phyloP scores from a whole-genome alignment of 306 rosid species.

The Castanopsis chinensis region DNA sequence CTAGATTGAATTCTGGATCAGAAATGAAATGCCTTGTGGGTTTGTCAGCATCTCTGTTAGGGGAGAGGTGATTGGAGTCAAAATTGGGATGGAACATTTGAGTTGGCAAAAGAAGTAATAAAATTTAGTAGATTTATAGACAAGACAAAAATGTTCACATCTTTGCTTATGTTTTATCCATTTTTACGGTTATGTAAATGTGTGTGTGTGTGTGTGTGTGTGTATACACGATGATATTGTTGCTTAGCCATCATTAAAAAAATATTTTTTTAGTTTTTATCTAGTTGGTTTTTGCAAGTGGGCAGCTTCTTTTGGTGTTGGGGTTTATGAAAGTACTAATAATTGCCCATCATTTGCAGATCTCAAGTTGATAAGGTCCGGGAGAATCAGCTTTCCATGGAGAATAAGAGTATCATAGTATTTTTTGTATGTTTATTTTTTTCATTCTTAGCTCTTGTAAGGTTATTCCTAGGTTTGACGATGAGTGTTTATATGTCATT shows the following conservation, averaged over 20 bases:
- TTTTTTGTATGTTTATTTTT: constrained; percentile 59
- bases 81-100: not conserved
- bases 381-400: constrained; percentile 63
- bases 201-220: not conserved
- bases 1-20: not conserved
- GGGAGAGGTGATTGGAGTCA: not conserved
- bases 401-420: constrained; percentile 60
- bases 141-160: not conserved
- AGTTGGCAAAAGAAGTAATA: not conserved
- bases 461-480: constrained; percentile 46
- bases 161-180: not conserved
- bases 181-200: not conserved
- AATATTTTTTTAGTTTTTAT: not conserved
- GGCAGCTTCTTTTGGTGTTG: not conserved
- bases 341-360: constrained; percentile 43
- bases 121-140: not conserved
- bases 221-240: not conserved
- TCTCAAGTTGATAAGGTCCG: constrained; percentile 63
- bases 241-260: not conserved
- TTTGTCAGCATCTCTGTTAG: not conserved
- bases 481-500: constrained; percentile 39
- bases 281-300: not conserved
- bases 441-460: constrained; percentile 50
- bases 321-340: not conserved
- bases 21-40: not conserved